Percentiles rank a stretch among this genome's conserved stretches.
phyloP scores from a whole-genome alignment of 75 land plant genomes.

The Pinus albicaulis region DNA sequence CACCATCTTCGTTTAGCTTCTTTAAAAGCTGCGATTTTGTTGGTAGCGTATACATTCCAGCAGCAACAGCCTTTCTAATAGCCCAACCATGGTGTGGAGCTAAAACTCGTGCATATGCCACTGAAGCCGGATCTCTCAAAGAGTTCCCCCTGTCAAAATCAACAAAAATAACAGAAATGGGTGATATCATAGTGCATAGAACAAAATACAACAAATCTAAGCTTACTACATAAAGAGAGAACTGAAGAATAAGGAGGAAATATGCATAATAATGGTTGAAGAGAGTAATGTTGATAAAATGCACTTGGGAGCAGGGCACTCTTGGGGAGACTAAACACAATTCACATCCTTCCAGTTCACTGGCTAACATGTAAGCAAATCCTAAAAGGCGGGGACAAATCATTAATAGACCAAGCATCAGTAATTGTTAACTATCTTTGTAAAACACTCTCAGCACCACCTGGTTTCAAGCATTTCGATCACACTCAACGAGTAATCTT shows the following conservation, averaged over 20 bases:
- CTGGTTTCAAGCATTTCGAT: not conserved
- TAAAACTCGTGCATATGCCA: conserved; percentile 77
- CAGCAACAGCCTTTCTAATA: conserved; percentile 76
- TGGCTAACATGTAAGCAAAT: not conserved
- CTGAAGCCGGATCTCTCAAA: conserved; percentile 74
- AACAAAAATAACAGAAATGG: not conserved
- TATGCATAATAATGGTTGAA: not conserved
- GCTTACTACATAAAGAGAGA: not conserved
- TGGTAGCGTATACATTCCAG: conserved; percentile 91
- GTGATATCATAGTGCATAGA: not conserved
- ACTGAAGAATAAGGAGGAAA: not conserved
- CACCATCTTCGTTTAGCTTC: conserved; percentile 83
- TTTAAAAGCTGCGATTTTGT: conserved; percentile 68
- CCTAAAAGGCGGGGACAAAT: not conserved
- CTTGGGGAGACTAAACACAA: not conserved
- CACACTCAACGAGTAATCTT: not conserved
- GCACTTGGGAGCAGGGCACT: not conserved
- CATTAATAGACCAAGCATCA: not conserved
- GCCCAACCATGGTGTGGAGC: conserved; percentile 86
- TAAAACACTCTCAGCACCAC: not conserved
- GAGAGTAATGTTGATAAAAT: not conserved
- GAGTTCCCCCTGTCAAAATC: conserved; percentile 43
- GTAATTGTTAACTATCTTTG: not conserved
- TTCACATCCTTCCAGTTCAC: not conserved
- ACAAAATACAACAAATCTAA: not conserved